Evolutionary conservation across 2,329 filamentous ascomycete species (phyloP), one percentile per base, ranked within the genome.

Genomic region (Fusarium sororula): DNA sequence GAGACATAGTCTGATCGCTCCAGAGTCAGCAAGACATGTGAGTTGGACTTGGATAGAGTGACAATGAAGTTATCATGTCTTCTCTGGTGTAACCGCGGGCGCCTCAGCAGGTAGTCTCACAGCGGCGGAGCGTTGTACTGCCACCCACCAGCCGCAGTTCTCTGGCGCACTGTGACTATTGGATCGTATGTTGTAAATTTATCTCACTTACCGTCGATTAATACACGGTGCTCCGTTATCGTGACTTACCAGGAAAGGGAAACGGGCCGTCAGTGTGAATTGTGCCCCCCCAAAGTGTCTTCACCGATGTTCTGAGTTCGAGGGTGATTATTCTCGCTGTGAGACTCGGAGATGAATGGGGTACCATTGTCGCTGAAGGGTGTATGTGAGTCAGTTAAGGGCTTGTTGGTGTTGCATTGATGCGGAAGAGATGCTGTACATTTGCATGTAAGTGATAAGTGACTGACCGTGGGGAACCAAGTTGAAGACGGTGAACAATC

Each of bases 351-450:
- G 37, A 45, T 66, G 39, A 63, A 50, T 60, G 68, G 57, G 58
- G 54, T 39, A 55, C 48, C 67, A 59, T 66, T 68, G 57, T 44
- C 48, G 55, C 56, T 61, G 65, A 59, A 38, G 42, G 50, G 44
- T 55, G 35, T 70, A 75, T 75, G 65, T 70, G 72, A 64, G 73
- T 73, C 65, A 73, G 69, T 75, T 50, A 56, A 61, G 38, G 30
- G 37, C 44, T 63, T 55, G 61, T 56, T 55, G 61, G 37, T 51
- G 57, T 44, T 69, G 68, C 37, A 30, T 59, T 42, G 54, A 73
- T 60, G 57, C 53, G 41, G 39, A 57, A 51, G 44, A 65, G 67
- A 72, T 74, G 66, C 56, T 58, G 61, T 71, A 67, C 70, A 71
- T 51, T 24, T 35, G 48, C 4, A 35, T 73, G 30, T 30, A 14